phyloP scores from a whole-genome alignment of 805 yeast species.

The Candida qinlingensis region DNA sequence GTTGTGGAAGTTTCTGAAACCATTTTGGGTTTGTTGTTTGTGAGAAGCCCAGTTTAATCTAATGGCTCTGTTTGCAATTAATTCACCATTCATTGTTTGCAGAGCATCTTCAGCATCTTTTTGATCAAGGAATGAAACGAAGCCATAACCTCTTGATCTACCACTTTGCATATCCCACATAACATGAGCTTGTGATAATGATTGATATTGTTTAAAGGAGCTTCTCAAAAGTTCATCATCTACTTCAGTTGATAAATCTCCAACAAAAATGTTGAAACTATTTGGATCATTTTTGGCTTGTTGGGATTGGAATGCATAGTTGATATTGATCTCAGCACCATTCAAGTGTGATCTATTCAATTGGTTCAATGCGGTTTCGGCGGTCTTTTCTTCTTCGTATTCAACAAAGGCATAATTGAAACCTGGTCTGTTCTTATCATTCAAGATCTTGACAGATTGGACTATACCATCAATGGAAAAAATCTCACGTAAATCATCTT shows the following conservation, averaged over 20 bases:
- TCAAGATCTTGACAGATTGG: constrained; percentile 60
- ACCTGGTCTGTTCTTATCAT: constrained; percentile 69
- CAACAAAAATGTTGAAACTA: constrained; percentile 74
- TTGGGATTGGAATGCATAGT: constrained; percentile 83
- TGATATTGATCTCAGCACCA: constrained; percentile 54
- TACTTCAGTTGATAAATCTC: constrained; percentile 78
- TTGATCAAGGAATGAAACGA: constrained; percentile 66
- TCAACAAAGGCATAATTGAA: constrained; percentile 84
- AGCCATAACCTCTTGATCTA: constrained; percentile 87
- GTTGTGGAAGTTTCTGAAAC: constrained; percentile 9
- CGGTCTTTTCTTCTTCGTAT: constrained; percentile 51
- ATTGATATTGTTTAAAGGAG: constrained; percentile 51
- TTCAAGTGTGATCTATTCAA: constrained; percentile 56
- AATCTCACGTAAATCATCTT: constrained; percentile 54
- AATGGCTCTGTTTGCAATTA: constrained; percentile 68
- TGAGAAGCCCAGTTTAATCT: constrained; percentile 89
- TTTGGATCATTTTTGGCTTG: constrained; percentile 49
- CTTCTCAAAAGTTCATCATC: constrained; percentile 65
- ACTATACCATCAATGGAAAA: constrained; percentile 60
- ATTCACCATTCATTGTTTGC: constrained; percentile 66
- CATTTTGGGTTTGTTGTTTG: constrained; percentile 37
- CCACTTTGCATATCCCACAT: constrained; percentile 98
- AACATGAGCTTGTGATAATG: constrained; percentile 78
- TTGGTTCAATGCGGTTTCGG: constrained; percentile 55
- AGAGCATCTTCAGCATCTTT: constrained; percentile 73